Conservation (phyloP, 805 yeast species). For the Teunomyces cretensis region DNA sequence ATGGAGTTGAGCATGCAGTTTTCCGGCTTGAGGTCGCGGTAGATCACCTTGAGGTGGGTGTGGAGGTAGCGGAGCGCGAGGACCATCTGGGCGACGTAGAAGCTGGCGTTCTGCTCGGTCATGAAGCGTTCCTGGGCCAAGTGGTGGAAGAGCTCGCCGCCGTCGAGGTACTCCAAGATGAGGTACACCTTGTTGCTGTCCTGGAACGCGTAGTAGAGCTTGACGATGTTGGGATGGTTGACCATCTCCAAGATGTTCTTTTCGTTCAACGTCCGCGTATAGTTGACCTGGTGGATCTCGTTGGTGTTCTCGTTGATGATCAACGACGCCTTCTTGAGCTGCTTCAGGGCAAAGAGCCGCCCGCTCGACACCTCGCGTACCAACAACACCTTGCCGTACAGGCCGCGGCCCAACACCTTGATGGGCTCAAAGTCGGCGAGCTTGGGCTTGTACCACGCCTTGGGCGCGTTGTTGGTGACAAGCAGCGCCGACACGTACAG, state of each 20-base stretch:
- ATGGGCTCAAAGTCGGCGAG: slow-evolving; percentile 42
- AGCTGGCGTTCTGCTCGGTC: slow-evolving; percentile 39
- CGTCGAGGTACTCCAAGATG: slow-evolving; percentile 44
- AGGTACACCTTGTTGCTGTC: slow-evolving; percentile 44
- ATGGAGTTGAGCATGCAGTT: slow-evolving; percentile 43
- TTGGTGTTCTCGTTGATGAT: slow-evolving; percentile 31
- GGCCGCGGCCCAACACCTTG: slow-evolving; percentile 44
- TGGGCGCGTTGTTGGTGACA: slow-evolving; percentile 11
- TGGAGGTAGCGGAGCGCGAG: slow-evolving; percentile 42
- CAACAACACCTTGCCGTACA: slow-evolving; percentile 43
- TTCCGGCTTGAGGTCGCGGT: slow-evolving; percentile 46
- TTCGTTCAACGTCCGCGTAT: slow-evolving; percentile 41
- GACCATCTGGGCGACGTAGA: slow-evolving; percentile 43
- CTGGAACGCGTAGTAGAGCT: slow-evolving; percentile 45
- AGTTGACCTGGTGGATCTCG: slow-evolving; percentile 33
- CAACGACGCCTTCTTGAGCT: slow-evolving; percentile 38
- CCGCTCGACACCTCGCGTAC: slow-evolving; percentile 40
- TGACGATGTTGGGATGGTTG: slow-evolving; percentile 45
- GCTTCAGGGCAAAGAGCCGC: slow-evolving; percentile 44
- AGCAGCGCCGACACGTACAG: slow-evolving; percentile 30
- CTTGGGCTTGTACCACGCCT: slow-evolving; percentile 21
- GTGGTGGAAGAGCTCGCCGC: slow-evolving; percentile 47
- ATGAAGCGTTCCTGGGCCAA: slow-evolving; percentile 23
- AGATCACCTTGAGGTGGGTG: slow-evolving; percentile 36
- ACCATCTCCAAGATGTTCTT: slow-evolving; percentile 41